phyloP scores from a whole-genome alignment of 2,329 filamentous ascomycete genomes.

The Neofusicoccum sp. region DNA sequence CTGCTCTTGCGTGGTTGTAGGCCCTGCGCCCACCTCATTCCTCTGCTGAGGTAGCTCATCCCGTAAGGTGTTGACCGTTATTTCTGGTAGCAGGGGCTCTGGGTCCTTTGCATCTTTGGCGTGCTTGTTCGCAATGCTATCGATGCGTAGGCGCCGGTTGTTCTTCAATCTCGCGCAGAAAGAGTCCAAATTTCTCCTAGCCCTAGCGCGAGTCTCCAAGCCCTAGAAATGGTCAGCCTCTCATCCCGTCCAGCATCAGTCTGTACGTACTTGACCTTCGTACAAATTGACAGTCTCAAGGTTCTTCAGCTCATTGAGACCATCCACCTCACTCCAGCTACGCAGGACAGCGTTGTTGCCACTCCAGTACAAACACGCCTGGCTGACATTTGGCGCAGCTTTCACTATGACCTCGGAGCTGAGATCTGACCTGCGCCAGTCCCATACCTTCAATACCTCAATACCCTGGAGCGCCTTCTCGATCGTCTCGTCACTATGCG shows the following conservation, averaged over 20 bases:
- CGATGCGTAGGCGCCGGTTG: neutral
- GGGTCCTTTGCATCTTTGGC: neutral
- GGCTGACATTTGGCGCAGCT: neutral
- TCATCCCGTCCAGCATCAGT: too few species aligned
- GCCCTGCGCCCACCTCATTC: neutral
- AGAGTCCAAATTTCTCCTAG: neutral
- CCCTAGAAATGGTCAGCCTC: neutral
- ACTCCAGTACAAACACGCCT: neutral
- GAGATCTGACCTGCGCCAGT: neutral
- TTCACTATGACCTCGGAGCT: neutral
- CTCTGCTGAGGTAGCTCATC: neutral
- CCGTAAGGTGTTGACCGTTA: neutral
- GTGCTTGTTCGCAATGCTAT: neutral
- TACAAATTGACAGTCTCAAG: neutral
- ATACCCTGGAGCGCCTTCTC: neutral
- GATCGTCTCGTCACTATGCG: neutral
- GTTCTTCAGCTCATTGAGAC: neutral
- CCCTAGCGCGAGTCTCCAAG: neutral
- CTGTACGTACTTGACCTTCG: neutral
- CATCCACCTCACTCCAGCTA: neutral
- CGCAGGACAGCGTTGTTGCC: neutral
- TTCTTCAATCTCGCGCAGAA: neutral
- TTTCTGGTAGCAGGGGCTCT: too few species aligned
- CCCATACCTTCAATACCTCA: neutral
- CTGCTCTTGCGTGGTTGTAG: neutral